These are phyloP conservation scores for Curvularia lunata DNA, from an alignment of 2,329 filamentous ascomycete genomes.

Conservation along the genomic window DNA sequence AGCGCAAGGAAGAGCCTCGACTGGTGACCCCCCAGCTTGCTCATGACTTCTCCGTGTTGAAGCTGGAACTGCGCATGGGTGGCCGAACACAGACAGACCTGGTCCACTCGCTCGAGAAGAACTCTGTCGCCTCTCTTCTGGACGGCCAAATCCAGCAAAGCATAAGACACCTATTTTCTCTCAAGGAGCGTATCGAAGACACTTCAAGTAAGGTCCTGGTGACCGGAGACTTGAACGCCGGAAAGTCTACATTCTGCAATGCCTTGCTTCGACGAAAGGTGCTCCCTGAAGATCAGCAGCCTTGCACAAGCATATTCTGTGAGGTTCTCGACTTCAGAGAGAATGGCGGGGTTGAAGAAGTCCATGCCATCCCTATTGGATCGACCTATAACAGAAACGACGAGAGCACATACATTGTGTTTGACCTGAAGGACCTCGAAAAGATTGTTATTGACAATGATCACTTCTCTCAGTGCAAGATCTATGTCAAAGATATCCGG, in stretches of 20 bases:
- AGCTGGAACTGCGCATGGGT: slow-evolving; percentile 91
- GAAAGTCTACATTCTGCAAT: slow-evolving; percentile 99
- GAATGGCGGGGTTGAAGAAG: slow-evolving; percentile 90
- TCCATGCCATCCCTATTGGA: slow-evolving; percentile 90
- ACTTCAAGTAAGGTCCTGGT: slow-evolving; percentile 96
- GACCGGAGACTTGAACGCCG: slow-evolving; percentile 94
- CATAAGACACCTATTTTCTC: slow-evolving; percentile 83
- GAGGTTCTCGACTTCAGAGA: slow-evolving; percentile 92
- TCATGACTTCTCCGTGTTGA: slow-evolving; percentile 93
- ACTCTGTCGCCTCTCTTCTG: slow-evolving; percentile 84
- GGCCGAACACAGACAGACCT: slow-evolving; percentile 84
- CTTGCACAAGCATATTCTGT: slow-evolving; percentile 97
- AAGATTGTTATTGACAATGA: slow-evolving; percentile 88
- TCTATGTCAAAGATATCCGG: slow-evolving; percentile 91
- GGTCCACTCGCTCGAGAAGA: slow-evolving; percentile 92
- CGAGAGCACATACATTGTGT: slow-evolving; percentile 93
- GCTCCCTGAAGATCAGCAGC: slow-evolving; percentile 94
- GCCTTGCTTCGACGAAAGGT: slow-evolving; percentile 92
- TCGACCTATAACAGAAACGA: slow-evolving; percentile 83
- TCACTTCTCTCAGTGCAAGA: slow-evolving; percentile 91
- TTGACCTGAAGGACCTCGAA: slow-evolving; percentile 77
- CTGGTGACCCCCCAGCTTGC: slow-evolving; percentile 91
- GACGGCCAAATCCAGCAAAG: slow-evolving; percentile 95
- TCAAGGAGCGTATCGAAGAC: slow-evolving; percentile 94
- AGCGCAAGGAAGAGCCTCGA: slow-evolving; percentile 72